Base-by-base conservation (phyloP, 73 alveolate genomes). In the Uronychia setigera region DNA sequence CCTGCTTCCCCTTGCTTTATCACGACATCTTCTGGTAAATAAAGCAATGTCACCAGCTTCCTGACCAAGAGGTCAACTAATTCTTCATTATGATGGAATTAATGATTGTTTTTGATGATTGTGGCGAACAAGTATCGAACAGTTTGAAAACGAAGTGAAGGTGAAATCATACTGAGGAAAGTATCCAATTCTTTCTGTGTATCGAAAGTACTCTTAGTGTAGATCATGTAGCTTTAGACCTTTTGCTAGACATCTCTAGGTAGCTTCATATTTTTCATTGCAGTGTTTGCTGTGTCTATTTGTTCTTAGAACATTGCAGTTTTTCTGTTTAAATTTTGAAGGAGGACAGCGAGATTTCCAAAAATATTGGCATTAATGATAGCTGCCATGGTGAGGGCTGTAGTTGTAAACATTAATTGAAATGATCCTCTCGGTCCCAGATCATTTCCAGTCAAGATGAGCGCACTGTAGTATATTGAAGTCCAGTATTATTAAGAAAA, bases 391-490 rank as follows among this genome's bases (percentile, higher is more conserved):
- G 87, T 34, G 35, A 92, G 31, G 0, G 87, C 11, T 1, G 84
- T 28, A 9, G 88, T 26, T 29, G 77, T 76, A 46, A 83, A 76
- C 28, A 86, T 58, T 25, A 59, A n/a, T 33, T 92, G 89, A 19
- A 77, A 32, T 26, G 77, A 60, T 28, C 78, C 81, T 31, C 80
- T 59, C 19, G 97, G 97, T 19, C 75, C 67, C 1, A 88, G 74
- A 31, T 92, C 97, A 79, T 88, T 84, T 13, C 97, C 97, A 32
- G 81, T 58, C 0, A 87, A 77, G 81, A 88, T 35, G 67, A 91
- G 76, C 0, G 89, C 91, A 14, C 92, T 87, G 60, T 88, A 80
- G 60, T 92, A 88, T 9, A 92, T 34, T 0, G 81, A 32, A 0
- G 76, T 29, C 75, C 59, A 58, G 60, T 87, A 92, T 35, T 88